These are phyloP conservation scores for Calonectria henricotiae DNA, from an alignment of 2,329 filamentous ascomycete genomes.

Conservation along the genomic window DNA sequence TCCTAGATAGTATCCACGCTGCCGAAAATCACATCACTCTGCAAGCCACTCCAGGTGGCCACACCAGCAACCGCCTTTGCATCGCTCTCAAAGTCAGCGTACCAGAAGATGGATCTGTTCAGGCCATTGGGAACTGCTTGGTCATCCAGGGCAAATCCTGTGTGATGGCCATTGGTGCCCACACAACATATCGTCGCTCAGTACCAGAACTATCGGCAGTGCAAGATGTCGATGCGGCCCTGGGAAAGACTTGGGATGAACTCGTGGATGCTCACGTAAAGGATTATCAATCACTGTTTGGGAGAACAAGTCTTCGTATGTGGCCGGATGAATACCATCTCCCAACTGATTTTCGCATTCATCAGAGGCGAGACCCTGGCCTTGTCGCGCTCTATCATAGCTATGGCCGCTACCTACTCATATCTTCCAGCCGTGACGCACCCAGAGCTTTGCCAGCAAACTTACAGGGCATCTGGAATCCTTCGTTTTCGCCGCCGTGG, in stretches of 20 bases:
- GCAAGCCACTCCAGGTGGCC: constrained; percentile 47
- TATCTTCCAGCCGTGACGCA: constrained; percentile 46
- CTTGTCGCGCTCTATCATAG: constrained; percentile 54
- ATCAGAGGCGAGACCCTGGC: constrained; percentile 47
- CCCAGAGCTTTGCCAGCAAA: constrained; percentile 54
- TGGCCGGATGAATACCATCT: constrained; percentile 45
- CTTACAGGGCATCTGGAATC: constrained; percentile 59
- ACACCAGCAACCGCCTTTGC: constrained; percentile 43
- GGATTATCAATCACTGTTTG: constrained; percentile 45
- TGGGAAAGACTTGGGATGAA: constrained; percentile 39
- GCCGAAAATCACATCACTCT: constrained; percentile 40
- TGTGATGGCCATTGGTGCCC: constrained; percentile 45
- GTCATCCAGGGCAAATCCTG: constrained; percentile 37
- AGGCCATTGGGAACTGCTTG: constrained; percentile 44
- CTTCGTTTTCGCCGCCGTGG: constrained; percentile 58
- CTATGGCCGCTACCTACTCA: constrained; percentile 56
- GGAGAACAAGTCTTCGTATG: constrained; percentile 42
- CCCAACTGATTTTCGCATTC: constrained; percentile 46
- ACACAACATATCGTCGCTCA: constrained; percentile 46
- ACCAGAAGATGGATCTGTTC: constrained; percentile 22
- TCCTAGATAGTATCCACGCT: constrained; percentile 47
- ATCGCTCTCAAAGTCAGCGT: constrained; percentile 39
- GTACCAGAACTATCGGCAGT: constrained; percentile 46
- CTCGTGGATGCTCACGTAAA: constrained; percentile 40
- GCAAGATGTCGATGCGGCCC: constrained; percentile 48